phyloP scores from a whole-genome alignment of 1,139 yeast genomes.

The Protomyces inundatus region DNA sequence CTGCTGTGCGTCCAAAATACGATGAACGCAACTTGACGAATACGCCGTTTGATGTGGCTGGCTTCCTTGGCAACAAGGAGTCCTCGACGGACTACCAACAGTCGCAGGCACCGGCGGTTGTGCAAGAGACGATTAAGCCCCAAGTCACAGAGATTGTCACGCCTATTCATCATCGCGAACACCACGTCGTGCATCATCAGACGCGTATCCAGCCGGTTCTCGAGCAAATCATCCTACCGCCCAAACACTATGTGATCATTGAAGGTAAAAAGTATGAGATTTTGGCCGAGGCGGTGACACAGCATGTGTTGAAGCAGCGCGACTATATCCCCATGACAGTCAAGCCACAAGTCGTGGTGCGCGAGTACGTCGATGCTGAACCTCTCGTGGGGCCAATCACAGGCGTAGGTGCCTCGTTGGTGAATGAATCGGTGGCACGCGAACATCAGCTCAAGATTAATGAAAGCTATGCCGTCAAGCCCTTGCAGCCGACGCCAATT shows the following conservation, averaged over 20 bases:
- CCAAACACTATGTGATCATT: constrained; percentile 21
- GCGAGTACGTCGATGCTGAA: constrained; percentile 16
- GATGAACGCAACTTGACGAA: constrained; percentile 4
- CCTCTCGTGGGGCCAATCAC: constrained; percentile 18
- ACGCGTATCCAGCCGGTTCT: constrained; percentile 22
- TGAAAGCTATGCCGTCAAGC: constrained; percentile 1
- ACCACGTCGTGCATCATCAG: constrained; percentile 23
- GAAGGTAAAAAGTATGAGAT: constrained; percentile 23
- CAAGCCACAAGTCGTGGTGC: constrained; percentile 14
- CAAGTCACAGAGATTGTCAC: not conserved
- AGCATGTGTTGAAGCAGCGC: constrained; percentile 16
- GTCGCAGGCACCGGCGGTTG: constrained; percentile 3
- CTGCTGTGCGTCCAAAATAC: not conserved
- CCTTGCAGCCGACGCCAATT: not conserved
- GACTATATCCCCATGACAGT: constrained; percentile 18
- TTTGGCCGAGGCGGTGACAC: constrained; percentile 15
- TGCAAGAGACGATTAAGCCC: constrained; percentile 12
- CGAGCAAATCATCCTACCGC: constrained; percentile 16
- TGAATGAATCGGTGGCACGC: constrained; percentile 14
- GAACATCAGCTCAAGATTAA: constrained; percentile 22
- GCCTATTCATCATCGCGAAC: constrained; percentile 19
- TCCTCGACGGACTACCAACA: constrained; percentile 11
- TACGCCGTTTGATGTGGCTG: constrained; percentile 11
- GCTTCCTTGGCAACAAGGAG: constrained; percentile 10
- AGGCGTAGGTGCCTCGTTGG: constrained; percentile 20